Evolutionary conservation across 2,329 filamentous ascomycete genomes (phyloP).

Genomic region (Fusarium camptoceras): DNA sequence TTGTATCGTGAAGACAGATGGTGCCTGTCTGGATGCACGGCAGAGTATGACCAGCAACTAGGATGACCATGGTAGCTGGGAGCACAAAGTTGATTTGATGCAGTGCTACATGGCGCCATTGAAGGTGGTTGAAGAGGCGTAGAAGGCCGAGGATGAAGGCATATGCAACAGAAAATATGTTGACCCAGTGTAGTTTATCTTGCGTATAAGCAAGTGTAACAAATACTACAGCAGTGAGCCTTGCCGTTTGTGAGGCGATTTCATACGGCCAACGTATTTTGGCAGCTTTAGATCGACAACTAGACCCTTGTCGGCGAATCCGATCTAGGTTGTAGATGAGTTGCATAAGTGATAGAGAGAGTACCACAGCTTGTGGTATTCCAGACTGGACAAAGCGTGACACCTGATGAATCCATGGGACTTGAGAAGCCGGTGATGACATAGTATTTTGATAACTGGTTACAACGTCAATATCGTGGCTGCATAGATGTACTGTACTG

Average conservation of each 20-base stretch:
- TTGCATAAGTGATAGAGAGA: constrained; percentile 54
- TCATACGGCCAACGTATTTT: constrained; percentile 58
- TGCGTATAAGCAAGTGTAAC: constrained; percentile 52
- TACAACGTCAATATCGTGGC: constrained; percentile 5
- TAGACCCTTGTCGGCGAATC: constrained; percentile 45
- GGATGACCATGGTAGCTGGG: constrained; percentile 52
- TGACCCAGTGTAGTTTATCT: constrained; percentile 52
- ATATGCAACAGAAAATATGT: constrained; percentile 54
- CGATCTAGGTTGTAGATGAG: constrained; percentile 51
- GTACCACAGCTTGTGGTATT: constrained; percentile 53
- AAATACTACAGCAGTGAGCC: constrained; percentile 56
- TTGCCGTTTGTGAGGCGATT: constrained; percentile 55
- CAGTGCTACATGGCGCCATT: constrained; percentile 60
- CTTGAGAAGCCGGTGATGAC: constrained; percentile 31
- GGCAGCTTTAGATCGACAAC: constrained; percentile 51
- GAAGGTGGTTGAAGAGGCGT: constrained; percentile 55
- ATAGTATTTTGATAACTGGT: constrained; percentile 30
- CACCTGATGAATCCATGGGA: constrained; percentile 55
- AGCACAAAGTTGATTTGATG: constrained; percentile 63
- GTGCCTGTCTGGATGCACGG: constrained; percentile 57
- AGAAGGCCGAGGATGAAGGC: constrained; percentile 58
- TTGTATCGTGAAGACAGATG: constrained; percentile 47
- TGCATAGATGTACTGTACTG: not conserved
- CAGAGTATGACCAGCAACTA: constrained; percentile 54
- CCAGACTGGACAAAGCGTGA: constrained; percentile 57